Evolutionary conservation across 768 basidiomycete species (phyloP).

Genomic region (Suillus subalutaceus): DNA sequence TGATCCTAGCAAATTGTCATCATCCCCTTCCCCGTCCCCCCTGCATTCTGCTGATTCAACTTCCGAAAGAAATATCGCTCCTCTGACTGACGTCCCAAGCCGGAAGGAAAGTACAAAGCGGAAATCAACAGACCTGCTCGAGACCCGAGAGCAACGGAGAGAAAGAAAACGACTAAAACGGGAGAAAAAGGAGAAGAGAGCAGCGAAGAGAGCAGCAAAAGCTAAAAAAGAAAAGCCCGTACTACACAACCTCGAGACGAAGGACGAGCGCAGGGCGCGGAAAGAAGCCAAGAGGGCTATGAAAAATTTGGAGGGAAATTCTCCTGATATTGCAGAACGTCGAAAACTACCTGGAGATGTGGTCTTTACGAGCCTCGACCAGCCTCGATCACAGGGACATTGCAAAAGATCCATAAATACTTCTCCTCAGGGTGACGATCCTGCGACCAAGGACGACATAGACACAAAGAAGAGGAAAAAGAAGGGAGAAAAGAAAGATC

Average conservation of each 20-base stretch:
- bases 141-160: slow-evolving; percentile 23
- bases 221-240: slow-evolving; percentile 5
- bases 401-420: slow-evolving; percentile 12
- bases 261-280: slow-evolving; percentile 6
- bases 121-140: slow-evolving; percentile 11
- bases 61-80: not conserved
- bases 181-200: slow-evolving; percentile 23
- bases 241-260: not conserved
- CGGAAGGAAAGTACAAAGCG: slow-evolving; percentile 14
- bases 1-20: slow-evolving; percentile 4
- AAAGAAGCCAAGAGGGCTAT: slow-evolving; percentile 13
- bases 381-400: slow-evolving; percentile 4
- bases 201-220: slow-evolving; percentile 14
- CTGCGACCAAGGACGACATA: not conserved
- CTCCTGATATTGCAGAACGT: not conserved
- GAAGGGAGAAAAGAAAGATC: not conserved
- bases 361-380: not conserved
- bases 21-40: not conserved
- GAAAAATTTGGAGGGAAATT: slow-evolving; percentile 1
- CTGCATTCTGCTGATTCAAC: not conserved
- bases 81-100: not conserved
- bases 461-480: not conserved
- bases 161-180: slow-evolving; percentile 27
- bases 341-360: not conserved
- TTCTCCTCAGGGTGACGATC: not conserved